phyloP scores from a whole-genome alignment of 306 rosid genomes.

The Prunus padus region DNA sequence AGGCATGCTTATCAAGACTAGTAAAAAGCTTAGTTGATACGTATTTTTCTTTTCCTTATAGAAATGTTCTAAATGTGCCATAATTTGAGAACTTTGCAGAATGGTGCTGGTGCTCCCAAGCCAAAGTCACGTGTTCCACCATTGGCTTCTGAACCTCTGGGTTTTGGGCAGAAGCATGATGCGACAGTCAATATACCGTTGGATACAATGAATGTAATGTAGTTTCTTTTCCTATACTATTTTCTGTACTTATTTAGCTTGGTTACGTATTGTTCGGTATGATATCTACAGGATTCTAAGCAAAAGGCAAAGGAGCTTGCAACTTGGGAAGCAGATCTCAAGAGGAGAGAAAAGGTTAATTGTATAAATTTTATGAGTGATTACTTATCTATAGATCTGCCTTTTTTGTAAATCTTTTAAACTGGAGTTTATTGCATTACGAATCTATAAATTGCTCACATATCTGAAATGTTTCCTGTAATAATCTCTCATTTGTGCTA shows the following conservation, averaged over 20 bases:
- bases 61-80: neutral
- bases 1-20: neutral
- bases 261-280: constrained; percentile 22
- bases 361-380: constrained; percentile 5
- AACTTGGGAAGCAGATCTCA: constrained; percentile 88
- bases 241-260: constrained; percentile 21
- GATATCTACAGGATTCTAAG: constrained; percentile 63
- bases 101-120: constrained; percentile 57
- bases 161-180: constrained; percentile 86
- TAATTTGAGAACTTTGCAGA: constrained; percentile 43
- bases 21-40: neutral
- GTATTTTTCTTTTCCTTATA: neutral
- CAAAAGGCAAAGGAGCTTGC: constrained; percentile 82
- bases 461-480: neutral
- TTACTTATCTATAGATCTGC: constrained; percentile 4
- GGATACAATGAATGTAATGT: constrained; percentile 64
- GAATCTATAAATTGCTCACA: neutral
- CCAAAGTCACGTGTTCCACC: constrained; percentile 76
- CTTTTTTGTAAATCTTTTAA: constrained; percentile 1
- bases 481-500: neutral
- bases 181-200: constrained; percentile 90
- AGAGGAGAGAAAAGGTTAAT: constrained; percentile 72
- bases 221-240: constrained; percentile 13
- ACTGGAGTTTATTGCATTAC: neutral
- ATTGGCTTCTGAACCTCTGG: constrained; percentile 55